These are phyloP conservation scores for Hanseniaspora hatyaiensis DNA, from an alignment of 805 yeast genomes.

Conservation along the genomic window DNA sequence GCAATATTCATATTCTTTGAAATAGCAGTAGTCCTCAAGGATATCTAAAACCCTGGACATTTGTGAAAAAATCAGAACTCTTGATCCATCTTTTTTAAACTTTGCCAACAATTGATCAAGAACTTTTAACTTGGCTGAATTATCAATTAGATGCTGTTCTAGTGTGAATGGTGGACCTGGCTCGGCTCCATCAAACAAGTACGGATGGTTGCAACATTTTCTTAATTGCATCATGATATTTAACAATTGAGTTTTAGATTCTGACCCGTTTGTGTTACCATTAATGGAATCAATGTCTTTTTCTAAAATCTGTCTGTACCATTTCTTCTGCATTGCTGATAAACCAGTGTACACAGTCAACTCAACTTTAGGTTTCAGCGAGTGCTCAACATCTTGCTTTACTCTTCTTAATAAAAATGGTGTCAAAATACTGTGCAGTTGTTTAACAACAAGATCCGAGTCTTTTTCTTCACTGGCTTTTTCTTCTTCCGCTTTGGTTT, in stretches of 20 bases:
- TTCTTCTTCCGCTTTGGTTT: constrained; percentile 25
- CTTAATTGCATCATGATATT: constrained; percentile 78
- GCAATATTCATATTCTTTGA: constrained; percentile 59
- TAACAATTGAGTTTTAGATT: constrained; percentile 60
- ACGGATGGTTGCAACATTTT: constrained; percentile 79
- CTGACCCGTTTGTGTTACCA: constrained; percentile 66
- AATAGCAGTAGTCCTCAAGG: constrained; percentile 64
- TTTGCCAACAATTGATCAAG: constrained; percentile 55
- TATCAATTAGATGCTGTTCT: constrained; percentile 67
- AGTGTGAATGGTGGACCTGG: constrained; percentile 84
- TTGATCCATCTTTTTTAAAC: constrained; percentile 55
- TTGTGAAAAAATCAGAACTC: constrained; percentile 70
- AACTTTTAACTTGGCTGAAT: constrained; percentile 60
- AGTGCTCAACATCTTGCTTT: constrained; percentile 70
- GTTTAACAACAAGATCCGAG: constrained; percentile 48
- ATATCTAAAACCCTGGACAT: constrained; percentile 76
- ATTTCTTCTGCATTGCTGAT: constrained; percentile 66
- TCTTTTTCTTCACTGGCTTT: constrained; percentile 33
- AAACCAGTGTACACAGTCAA: constrained; percentile 60
- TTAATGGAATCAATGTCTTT: constrained; percentile 77
- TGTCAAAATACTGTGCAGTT: constrained; percentile 61
- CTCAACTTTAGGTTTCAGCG: constrained; percentile 64
- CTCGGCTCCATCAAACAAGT: constrained; percentile 75
- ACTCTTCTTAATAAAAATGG: constrained; percentile 69
- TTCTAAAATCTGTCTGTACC: constrained; percentile 68